These are phyloP conservation scores for Chytriomyces confervae DNA, from an alignment of 192 early-diverging fungal species.

Conservation along the genomic window DNA sequence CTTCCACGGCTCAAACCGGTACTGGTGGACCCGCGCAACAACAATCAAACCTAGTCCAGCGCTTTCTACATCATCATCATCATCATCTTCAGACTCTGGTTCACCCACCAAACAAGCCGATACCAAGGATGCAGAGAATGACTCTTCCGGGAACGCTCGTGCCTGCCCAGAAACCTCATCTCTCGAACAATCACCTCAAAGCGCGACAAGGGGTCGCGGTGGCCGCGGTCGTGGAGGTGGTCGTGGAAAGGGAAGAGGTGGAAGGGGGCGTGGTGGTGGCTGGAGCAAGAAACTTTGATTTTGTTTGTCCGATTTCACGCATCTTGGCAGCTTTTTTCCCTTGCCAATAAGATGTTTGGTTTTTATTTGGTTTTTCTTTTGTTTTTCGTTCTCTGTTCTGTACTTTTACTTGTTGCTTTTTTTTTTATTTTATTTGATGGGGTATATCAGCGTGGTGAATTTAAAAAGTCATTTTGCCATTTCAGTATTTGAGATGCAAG, in stretches of 20 bases:
- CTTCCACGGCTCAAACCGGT: constrained; percentile 6
- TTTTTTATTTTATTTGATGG: too few species aligned
- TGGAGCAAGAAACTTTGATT: neutral
- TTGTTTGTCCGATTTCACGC: too few species aligned
- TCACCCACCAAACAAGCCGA: neutral
- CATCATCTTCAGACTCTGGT: neutral
- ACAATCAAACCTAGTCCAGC: neutral
- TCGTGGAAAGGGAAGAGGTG: neutral
- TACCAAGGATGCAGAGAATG: neutral
- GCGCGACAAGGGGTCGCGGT: neutral
- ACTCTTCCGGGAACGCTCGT: neutral
- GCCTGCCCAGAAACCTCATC: neutral
- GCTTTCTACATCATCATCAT: neutral
- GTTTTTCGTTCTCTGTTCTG: too few species aligned
- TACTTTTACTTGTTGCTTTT: too few species aligned
- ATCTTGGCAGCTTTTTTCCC: too few species aligned
- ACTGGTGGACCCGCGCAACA: constrained; percentile 11
- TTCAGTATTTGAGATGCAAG: too few species aligned
- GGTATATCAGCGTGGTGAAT: too few species aligned
- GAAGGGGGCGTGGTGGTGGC: neutral
- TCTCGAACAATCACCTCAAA: neutral
- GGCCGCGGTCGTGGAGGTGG: neutral
- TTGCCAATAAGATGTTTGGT: too few species aligned
- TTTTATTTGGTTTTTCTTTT: too few species aligned
- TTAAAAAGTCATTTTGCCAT: too few species aligned